Percentiles rank a stretch among this genome's conserved stretches.
Conservation (phyloP, 2,329 filamentous ascomycete species). For the Emergomyces africanus region DNA sequence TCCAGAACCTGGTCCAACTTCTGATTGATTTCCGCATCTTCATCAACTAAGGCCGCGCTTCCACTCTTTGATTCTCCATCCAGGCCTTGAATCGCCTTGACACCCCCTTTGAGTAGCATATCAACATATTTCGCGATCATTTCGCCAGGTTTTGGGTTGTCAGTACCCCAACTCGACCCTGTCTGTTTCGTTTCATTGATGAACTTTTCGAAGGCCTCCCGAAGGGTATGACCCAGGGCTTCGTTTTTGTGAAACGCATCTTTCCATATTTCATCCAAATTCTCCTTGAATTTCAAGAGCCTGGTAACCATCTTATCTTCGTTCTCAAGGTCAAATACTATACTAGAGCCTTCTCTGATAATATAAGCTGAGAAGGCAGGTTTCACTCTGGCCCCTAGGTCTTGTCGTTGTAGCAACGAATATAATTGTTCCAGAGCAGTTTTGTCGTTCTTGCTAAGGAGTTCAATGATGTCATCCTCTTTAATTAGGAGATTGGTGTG, state of each 20-base stretch:
- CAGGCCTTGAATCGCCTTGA: constrained; percentile 65
- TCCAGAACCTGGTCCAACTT: constrained; percentile 89
- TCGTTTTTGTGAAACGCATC: constrained; percentile 66
- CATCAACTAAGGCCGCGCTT: constrained; percentile 56
- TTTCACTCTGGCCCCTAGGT: constrained; percentile 57
- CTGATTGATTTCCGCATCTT: constrained; percentile 81
- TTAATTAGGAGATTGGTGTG: constrained; percentile 56
- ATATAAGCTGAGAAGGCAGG: constrained; percentile 70
- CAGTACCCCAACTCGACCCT: constrained; percentile 58
- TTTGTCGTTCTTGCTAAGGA: constrained; percentile 59
- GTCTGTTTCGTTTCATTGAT: constrained; percentile 79
- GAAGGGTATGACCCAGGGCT: constrained; percentile 62
- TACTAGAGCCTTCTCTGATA: constrained; percentile 55
- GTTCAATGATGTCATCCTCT: constrained; percentile 52
- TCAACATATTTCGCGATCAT: constrained; percentile 98
- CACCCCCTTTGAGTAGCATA: constrained; percentile 69
- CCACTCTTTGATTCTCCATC: constrained; percentile 45
- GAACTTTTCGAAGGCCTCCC: constrained; percentile 76
- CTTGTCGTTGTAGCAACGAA: constrained; percentile 57
- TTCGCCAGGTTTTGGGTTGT: constrained; percentile 89
- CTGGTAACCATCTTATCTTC: constrained; percentile 77
- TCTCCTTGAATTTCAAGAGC: constrained; percentile 66
- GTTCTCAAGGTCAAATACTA: constrained; percentile 68
- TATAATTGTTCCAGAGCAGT: constrained; percentile 65
- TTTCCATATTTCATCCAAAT: constrained; percentile 63